Evolutionary conservation across 2,329 filamentous ascomycete genomes (phyloP).

Genomic region (Fusarium zealandicum): DNA sequence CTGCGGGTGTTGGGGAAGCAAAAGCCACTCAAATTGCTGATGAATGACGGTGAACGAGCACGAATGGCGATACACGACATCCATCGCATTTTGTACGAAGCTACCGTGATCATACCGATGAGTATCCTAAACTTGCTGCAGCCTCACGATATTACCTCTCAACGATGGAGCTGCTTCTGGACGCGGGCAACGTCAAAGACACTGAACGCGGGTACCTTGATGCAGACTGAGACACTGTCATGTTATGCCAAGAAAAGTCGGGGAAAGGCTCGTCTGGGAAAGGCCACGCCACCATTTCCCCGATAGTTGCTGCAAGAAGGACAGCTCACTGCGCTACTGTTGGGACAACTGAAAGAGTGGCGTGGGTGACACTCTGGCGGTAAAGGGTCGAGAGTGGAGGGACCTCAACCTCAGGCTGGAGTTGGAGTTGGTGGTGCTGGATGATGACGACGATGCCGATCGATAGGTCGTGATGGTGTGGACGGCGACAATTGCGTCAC

Average conservation of each 20-base stretch:
- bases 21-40: neutral
- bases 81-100: neutral
- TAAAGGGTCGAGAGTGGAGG: constrained; percentile 12
- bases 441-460: constrained; percentile 33
- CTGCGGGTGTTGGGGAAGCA: constrained; percentile 14
- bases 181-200: neutral
- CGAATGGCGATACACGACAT: no score
- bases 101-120: neutral
- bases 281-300: constrained; percentile 23
- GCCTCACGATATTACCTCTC: constrained; percentile 7
- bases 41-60: constrained; percentile 27
- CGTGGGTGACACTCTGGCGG: constrained; percentile 1
- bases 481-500: constrained; percentile 32
- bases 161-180: neutral
- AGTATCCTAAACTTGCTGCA: neutral
- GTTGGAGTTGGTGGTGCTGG: constrained; percentile 10
- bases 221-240: constrained; percentile 14
- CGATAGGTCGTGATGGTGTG: constrained; percentile 15
- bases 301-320: constrained; percentile 8
- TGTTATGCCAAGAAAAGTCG: constrained; percentile 14
- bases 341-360: neutral
- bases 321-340: constrained; percentile 1
- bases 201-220: constrained; percentile 10
- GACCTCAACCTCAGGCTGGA: neutral
- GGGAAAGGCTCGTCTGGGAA: constrained; percentile 3